Conservation (phyloP, 2,329 filamentous ascomycete species). For the Colletotrichum liaoningense region DNA sequence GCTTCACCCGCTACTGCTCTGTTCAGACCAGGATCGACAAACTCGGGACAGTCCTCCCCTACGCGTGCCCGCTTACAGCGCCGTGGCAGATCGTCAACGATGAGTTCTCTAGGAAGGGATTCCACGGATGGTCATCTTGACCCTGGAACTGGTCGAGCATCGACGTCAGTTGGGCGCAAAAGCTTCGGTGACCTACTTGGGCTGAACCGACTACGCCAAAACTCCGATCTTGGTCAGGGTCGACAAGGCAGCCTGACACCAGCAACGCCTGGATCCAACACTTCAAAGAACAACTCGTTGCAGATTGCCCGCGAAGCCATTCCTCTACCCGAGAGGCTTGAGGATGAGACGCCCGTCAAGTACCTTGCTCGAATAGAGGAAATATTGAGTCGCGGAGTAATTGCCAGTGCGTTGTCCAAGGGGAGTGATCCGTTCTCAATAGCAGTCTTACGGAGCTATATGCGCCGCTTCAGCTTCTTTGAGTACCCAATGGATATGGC, state of each 20-base stretch:
- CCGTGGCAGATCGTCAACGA: constrained; percentile 86
- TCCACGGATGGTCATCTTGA: constrained; percentile 78
- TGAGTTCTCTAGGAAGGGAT: constrained; percentile 82
- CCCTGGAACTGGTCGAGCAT: constrained; percentile 78
- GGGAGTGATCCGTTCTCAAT: constrained; percentile 86
- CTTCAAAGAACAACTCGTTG: constrained; percentile 86
- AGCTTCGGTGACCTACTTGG: constrained; percentile 92
- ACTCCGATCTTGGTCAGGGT: constrained; percentile 76
- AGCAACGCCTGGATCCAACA: constrained; percentile 75
- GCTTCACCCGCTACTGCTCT: constrained; percentile 61
- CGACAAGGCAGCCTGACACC: constrained; percentile 77
- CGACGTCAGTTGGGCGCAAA: constrained; percentile 89
- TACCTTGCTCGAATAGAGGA: constrained; percentile 89
- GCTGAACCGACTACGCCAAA: constrained; percentile 82
- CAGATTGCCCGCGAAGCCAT: constrained; percentile 79
- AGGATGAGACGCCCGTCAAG: constrained; percentile 90
- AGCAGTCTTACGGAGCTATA: constrained; percentile 90
- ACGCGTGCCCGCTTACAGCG: constrained; percentile 69
- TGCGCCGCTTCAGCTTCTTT: constrained; percentile 95
- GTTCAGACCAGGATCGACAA: constrained; percentile 60
- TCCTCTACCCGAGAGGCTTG: constrained; percentile 80
- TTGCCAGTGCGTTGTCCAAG: constrained; percentile 88
- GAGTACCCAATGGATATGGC: constrained; percentile 99
- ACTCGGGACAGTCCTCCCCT: constrained; percentile 76
- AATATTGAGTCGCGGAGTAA: constrained; percentile 80